Evolutionary conservation across 257 asterid genomes (phyloP), one percentile per base, ranked within the genome.

Genomic region (Sherardia arvensis): DNA sequence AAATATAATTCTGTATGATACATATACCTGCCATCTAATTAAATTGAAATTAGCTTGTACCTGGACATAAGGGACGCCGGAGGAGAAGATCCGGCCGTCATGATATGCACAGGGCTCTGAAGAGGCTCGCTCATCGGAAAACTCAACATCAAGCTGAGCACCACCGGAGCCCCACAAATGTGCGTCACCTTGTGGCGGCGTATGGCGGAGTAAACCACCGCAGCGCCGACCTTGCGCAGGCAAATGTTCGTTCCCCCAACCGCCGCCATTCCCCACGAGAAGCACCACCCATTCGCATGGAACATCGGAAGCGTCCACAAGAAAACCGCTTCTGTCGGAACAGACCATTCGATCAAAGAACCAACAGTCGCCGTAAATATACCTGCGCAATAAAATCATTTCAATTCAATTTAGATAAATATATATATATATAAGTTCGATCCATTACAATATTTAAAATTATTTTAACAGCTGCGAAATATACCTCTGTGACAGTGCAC

Each of bases 291-390:
- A 60, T 87, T 90, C 14, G 84, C 87, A 70, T 90, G 97, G 73
- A 90, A 90, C 97, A 90, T 90, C 2, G 95, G 94, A 32, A 90
- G 87, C 9, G 97, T 87, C 97, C 97, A 90, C 1, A 90, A 65
- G 38, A 77, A 90, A 0, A 87, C 85, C 0, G 95, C 80, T 71
- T 87, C 79, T 29, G 83, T 84, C 10, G 83, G 79, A 20, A 87
- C 81, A 0, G 89, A 76, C 97, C 95, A 84, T 3, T 79, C 80
- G 5, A 78, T 36, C 38, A 87, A 66, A 4, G 94, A 83, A 77
- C 87, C 95, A 23, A 87, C 0, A 0, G 87, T 7, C 0, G 76
- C 56, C 7, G 85, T 36, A 71, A 80, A 89, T 6, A 72, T 47
- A 15, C 91, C n/a, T n/a, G n/a, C n/a, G n/a, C n/a, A n/a, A n/a